Evolutionary conservation across 495 filamentous ascomycete genomes (phyloP).

Genomic region (Cercophora samala): DNA sequence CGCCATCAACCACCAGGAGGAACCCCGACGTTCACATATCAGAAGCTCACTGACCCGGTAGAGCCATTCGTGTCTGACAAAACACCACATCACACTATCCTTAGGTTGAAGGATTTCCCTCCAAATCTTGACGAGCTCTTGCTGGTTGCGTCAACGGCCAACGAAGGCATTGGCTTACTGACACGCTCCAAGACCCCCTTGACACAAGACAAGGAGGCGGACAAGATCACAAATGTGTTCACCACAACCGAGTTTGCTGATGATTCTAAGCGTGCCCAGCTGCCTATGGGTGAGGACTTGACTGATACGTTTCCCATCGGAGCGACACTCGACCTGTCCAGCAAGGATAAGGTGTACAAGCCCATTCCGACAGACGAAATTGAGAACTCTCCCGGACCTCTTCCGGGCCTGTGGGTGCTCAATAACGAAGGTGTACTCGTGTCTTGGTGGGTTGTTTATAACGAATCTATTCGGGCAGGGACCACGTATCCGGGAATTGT

Average conservation of each 20-base stretch:
- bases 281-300: constrained; percentile 64
- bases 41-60: constrained; percentile 68
- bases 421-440: constrained; percentile 84
- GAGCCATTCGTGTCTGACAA: constrained; percentile 63
- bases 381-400: constrained; percentile 68
- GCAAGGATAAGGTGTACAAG: constrained; percentile 68
- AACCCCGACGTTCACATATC: constrained; percentile 55
- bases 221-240: constrained; percentile 61
- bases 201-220: constrained; percentile 55
- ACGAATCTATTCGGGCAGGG: constrained; percentile 72
- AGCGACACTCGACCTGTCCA: constrained; percentile 74
- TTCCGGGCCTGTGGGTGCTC: constrained; percentile 82
- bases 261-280: constrained; percentile 71
- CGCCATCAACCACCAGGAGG: constrained; percentile 50
- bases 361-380: constrained; percentile 75
- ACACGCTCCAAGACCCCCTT: constrained; percentile 67
- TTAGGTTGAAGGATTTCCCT: constrained; percentile 70
- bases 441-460: constrained; percentile 89
- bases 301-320: constrained; percentile 77
- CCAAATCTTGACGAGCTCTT: constrained; percentile 76
- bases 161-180: constrained; percentile 71
- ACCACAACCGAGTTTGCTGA: constrained; percentile 68
- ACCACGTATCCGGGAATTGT: constrained; percentile 69
- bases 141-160: constrained; percentile 76
- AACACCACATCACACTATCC: constrained; percentile 71